A percentile compares a stretch with the other conserved stretches of the same genome.
Evolutionary conservation across 305 asterid species (phyloP).

Genomic region (Stenogyne calaminthoides): DNA sequence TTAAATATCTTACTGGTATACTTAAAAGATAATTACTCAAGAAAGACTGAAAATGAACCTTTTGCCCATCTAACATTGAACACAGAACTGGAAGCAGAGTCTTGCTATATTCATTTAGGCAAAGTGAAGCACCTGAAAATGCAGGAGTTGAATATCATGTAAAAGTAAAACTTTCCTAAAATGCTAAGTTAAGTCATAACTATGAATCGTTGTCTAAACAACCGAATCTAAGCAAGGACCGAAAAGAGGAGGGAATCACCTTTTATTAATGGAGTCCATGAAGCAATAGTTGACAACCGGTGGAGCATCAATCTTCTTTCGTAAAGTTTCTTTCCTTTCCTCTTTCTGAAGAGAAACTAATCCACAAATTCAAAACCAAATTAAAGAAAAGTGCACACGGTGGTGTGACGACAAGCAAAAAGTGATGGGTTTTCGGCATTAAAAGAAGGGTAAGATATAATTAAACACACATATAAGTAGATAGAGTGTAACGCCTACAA

Average conservation of each 20-base stretch:
- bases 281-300: conserved; percentile 38
- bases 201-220: conserved; percentile 6
- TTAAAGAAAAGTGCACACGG: neutral
- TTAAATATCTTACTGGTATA: neutral
- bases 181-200: conserved; percentile 3
- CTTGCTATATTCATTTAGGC: conserved; percentile 25
- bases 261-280: conserved; percentile 42
- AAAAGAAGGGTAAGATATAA: too few relatives aligned
- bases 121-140: conserved; percentile 38
- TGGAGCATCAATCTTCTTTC: conserved; percentile 44
- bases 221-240: neutral
- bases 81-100: conserved; percentile 26
- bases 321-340: neutral
- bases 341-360: conserved; percentile 8
- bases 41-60: conserved; percentile 29
- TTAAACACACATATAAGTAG: neutral
- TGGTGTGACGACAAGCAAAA: neutral
- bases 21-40: conserved; percentile 6
- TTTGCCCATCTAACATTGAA: conserved; percentile 32
- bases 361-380: neutral
- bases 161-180: neutral
- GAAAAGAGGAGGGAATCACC: conserved; percentile 22
- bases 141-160: neutral
- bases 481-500: neutral
- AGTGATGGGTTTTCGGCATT: neutral